Evolutionary conservation across 768 basidiomycete species (phyloP), one percentile per base, ranked within the genome.

Genomic region (Coprinopsis cinerea): DNA sequence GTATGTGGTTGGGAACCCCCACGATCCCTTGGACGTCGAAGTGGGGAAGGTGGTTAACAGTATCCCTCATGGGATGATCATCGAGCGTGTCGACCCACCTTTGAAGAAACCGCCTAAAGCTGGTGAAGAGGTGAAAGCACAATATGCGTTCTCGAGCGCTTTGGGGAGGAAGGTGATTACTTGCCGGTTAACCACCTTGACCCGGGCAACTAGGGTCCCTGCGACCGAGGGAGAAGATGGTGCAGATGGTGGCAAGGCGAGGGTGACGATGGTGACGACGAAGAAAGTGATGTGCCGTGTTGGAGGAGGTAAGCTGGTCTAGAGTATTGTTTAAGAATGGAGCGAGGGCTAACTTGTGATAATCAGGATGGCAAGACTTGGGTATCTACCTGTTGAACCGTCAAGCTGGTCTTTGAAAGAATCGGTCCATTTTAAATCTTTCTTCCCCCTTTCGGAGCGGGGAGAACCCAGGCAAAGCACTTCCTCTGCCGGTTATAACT

Each of bases 221-320:
- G 18, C 41, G 20, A 41, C 22, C 13, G 68, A 77, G 10, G 74
- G 74, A 20, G 73, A 72, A 61, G 64, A 72, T 43, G 71, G 73
- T 49, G 70, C 67, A 39, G 37, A 26, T 7, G 41, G 24, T 9
- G 41, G 18, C 27, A 52, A 47, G 45, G 34, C 37, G 32, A 52
- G 18, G 10, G 44, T 52, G 18, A 41, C 32, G 41, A 75, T 68
- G 55, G 72, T 74, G 57, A 78, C 68, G 51, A 80, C 79, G 53
- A 90, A 86, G 79, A 93, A 91, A 67, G 91, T 93, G 25, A 87
- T 94, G 85, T 90, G 86, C 67, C 82, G 91, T 52, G 85, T 93
- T 53, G 91, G 91, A 40, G 89, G 88, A 65, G 88, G 88, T 83
- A 55, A 60, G 81, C 72, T 4, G 45, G 40, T 51, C 52, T 28